A percentile compares a stretch with the other conserved stretches of the same genome.
These are phyloP conservation scores for Pistacia integerrima DNA, from an alignment of 345 rosid genomes.

Conservation along the genomic window DNA sequence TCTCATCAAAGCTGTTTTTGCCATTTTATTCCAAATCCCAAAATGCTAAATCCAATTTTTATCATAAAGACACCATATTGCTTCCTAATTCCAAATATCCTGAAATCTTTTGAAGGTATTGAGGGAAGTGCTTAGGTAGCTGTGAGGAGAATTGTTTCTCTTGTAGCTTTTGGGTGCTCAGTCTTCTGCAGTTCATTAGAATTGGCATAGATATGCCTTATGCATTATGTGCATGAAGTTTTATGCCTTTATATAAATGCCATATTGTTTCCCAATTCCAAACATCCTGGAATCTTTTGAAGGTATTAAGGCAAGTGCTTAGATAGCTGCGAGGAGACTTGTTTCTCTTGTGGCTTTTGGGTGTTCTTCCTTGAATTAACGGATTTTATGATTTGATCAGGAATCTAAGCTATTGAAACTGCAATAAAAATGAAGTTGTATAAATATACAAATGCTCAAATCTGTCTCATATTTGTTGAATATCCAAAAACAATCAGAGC, in stretches of 20 bases:
- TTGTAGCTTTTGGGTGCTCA: neutral
- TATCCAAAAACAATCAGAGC: neutral
- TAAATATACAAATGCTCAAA: neutral
- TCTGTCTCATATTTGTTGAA: neutral
- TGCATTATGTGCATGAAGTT: no score
- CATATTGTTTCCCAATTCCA: no score
- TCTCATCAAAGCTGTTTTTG: no score
- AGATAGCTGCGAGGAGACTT: neutral
- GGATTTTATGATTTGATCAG: neutral
- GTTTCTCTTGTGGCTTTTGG: neutral
- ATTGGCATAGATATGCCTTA: no score
- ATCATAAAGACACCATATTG: no score
- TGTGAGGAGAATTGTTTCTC: neutral
- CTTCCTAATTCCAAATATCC: no score
- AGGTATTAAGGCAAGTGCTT: neutral
- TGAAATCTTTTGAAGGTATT: neutral
- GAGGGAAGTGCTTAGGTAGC: neutral
- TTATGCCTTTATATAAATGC: no score
- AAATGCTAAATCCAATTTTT: no score
- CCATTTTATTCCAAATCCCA: no score
- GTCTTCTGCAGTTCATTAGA: no score
- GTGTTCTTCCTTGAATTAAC: neutral
- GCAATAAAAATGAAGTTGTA: neutral
- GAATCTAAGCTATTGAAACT: neutral
- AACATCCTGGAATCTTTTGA: neutral